phyloP scores from a whole-genome alignment of 2,329 filamentous ascomycete genomes.

The Aureobasidium sp. region DNA sequence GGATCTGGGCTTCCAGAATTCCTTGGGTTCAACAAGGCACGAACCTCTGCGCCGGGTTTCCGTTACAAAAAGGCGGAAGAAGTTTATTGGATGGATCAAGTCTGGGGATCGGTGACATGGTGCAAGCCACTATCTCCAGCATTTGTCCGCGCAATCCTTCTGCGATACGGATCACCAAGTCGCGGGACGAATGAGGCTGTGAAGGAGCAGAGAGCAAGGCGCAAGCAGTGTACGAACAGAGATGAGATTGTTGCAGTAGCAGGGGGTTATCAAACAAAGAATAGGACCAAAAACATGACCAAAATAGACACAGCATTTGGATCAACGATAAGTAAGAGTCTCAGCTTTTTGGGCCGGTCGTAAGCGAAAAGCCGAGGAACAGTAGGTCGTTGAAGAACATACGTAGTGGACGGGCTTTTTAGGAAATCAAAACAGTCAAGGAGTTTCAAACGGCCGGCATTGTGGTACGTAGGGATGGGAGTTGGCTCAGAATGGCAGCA shows the following conservation, averaged over 20 bases:
- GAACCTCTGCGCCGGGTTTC: constrained; percentile 5
- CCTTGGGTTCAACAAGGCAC: constrained; percentile 1
- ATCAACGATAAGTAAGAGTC: background rate
- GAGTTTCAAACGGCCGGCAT: background rate
- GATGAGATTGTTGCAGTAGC: background rate
- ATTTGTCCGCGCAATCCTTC: background rate
- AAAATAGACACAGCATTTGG: constrained; percentile 3
- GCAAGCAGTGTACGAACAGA: background rate
- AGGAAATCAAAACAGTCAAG: constrained; percentile 7
- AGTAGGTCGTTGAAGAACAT: background rate
- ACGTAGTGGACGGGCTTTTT: constrained; percentile 7
- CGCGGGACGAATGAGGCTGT: background rate
- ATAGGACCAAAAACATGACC: background rate
- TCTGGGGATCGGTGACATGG: constrained; percentile 9
- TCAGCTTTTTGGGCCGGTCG: constrained; percentile 7
- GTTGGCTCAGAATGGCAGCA: background rate
- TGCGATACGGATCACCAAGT: background rate
- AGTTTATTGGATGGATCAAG: constrained; percentile 11
- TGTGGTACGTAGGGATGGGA: background rate
- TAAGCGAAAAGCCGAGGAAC: constrained; percentile 10
- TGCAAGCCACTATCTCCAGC: constrained; percentile 9
- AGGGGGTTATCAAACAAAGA: background rate
- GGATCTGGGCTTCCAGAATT: constrained; percentile 1
- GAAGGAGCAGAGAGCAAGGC: background rate
- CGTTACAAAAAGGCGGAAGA: background rate